A percentile compares a stretch with the other conserved stretches of the same genome.
Conservation (phyloP, 805 yeast genomes). For the Lipomyces spencermartinsiae region DNA sequence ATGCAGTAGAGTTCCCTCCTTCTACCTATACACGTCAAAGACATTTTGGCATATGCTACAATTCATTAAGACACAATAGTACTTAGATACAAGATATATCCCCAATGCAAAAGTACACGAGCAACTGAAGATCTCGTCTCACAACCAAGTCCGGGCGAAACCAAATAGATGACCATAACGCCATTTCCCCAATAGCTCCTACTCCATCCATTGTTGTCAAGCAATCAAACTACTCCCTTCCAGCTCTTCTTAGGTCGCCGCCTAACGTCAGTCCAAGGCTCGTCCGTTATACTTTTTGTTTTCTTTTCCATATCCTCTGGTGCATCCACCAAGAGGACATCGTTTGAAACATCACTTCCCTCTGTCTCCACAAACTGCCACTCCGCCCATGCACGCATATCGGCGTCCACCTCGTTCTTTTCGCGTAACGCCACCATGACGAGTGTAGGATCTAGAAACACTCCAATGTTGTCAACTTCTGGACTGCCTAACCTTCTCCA, state of each 20-base stretch:
- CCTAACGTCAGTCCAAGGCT: conserved; percentile 28
- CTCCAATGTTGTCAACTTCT: conserved; percentile 4
- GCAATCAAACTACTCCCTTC: background rate
- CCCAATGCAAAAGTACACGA: background rate
- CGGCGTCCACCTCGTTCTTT: conserved; percentile 24
- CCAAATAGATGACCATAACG: background rate
- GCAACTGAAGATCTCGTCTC: background rate
- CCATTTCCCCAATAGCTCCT: background rate
- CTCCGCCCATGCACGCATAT: conserved; percentile 29
- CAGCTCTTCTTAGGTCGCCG: conserved; percentile 17
- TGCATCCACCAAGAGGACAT: conserved; percentile 18
- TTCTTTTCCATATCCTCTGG: conserved; percentile 1
- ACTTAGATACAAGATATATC: background rate
- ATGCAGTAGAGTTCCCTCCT: too few species aligned
- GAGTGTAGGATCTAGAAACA: conserved; percentile 15
- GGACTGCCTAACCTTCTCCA: conserved; percentile 20
- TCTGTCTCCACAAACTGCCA: conserved; percentile 35
- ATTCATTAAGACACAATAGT: background rate
- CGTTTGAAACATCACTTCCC: conserved; percentile 19
- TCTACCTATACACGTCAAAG: background rate
- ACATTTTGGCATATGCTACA: background rate
- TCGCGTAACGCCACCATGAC: conserved; percentile 25
- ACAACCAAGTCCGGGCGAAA: background rate
- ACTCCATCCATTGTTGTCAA: background rate
- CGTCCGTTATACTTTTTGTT: background rate